Evolutionary conservation across 129 eudicot species (phyloP), one percentile per base, ranked within the genome.

Genomic region (Artemisia tridentata): DNA sequence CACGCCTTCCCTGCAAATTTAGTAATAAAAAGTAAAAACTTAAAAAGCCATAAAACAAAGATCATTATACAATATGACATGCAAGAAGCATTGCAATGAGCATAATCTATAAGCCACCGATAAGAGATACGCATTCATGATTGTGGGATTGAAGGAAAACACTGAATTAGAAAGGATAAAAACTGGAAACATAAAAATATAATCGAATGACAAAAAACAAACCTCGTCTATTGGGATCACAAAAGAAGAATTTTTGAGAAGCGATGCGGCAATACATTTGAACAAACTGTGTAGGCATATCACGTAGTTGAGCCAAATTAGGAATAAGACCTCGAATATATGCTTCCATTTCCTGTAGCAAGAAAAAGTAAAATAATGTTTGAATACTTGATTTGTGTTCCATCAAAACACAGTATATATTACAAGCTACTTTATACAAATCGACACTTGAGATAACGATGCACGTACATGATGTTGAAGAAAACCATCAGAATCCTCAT

Each of bases 221-320:
- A 93, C 98, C 95, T 89, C 98, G 95, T 75, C 93, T 84, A 77
- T 87, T 87, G 71, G 98, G 92, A 87, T 93, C 98, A 72, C 98
- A 93, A 68, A 93, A 93, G 90, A 93, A 93, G 84, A 93, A 93
- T 61, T 93, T 93, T 79, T 77, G 98, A 5, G 98, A 95, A 65
- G 98, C 97, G 46, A 93, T 93, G 58, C 87, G 88, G 69, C 96
- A 89, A 66, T 93, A 93, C 90, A 82, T 93, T 67, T 85, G 90
- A 63, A 89, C 79, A 75, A 93, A 93, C 51, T 85, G 86, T 63
- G 79, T 81, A 51, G 90, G 90, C 88, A 93, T 89, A 20, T 82
- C 92, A 62, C 98, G 85, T 16, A 93, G 80, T 79, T 93, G 98
- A 65, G 98, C 98, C 90, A 93, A 79, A 82, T 93, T 93, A 49